phyloP scores from a whole-genome alignment of 768 basidiomycete genomes.

The Exidia glandulosa region DNA sequence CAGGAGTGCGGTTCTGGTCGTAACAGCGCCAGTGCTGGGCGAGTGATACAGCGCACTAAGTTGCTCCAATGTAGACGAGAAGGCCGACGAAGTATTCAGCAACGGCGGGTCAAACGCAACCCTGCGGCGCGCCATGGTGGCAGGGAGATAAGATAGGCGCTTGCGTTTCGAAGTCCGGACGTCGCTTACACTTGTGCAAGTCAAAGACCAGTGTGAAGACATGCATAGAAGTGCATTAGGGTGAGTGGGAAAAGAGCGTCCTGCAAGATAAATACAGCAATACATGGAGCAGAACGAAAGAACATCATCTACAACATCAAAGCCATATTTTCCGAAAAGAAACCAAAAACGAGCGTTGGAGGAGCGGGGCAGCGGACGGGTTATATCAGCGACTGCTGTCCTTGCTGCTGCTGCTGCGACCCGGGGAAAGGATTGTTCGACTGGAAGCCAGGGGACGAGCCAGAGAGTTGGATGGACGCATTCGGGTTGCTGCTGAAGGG shows the following conservation, averaged over 20 bases:
- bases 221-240: too few species aligned
- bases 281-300: background rate
- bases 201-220: too few species aligned
- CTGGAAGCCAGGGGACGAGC: background rate
- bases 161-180: background rate
- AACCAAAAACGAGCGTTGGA: too few species aligned
- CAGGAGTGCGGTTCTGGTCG: conserved; percentile 66
- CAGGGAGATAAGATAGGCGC: background rate
- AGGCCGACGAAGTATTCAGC: conserved; percentile 70
- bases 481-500: conserved; percentile 4
- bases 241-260: background rate
- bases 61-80: conserved; percentile 62
- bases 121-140: background rate
- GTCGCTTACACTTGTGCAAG: too few species aligned
- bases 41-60: conserved; percentile 55
- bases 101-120: conserved; percentile 36
- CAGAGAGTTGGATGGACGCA: conserved; percentile 1
- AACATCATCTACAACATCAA: background rate
- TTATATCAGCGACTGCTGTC: conserved; percentile 2
- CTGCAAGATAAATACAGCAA: background rate
- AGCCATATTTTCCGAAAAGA: background rate
- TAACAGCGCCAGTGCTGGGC: conserved; percentile 64
- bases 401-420: conserved; percentile 5
- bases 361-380: too few species aligned
- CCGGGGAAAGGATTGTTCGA: conserved; percentile 6